Evolutionary conservation across 2,329 filamentous ascomycete species (phyloP), one percentile per base, ranked within the genome.

Genomic region (Fusarium equiseti): DNA sequence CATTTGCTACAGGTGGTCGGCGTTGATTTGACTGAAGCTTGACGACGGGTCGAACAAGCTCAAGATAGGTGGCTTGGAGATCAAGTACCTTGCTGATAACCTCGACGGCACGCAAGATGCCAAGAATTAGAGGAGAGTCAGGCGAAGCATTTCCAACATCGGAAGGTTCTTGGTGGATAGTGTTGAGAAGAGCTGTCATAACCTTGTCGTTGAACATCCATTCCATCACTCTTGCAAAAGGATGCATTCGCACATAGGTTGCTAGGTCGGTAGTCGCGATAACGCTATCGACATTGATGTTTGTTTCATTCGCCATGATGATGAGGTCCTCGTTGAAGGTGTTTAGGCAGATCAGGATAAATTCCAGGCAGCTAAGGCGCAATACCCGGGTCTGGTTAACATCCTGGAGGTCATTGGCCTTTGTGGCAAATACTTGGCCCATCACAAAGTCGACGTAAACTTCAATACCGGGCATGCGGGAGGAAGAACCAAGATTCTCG

Each of bases 151-250:
- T 90, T 66, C 92, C 89, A 43, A 98, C 87, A 63, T 92, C 90
- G 10, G 87, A 84, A 18, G 91, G 83, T 72, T 95, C 89, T 77
- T 97, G 91, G 72, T 95, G 92, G 31, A 96, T 89, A 13, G 92
- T 89, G 60, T 89, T 86, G 79, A 98, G 95, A 3, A 99, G 82
- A 16, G 91, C 89, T 70, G 88, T 88, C 75, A 97, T 89, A 24
- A 98, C 93, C 70, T 92, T 93, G 76, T 97, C 93, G 77, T 97
- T 98, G 80, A 97, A 97, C 81, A 99, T 89, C 94, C 96, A 98
- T 77, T 99, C 96, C 92, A 98, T 98, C 18, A 97, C 91, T 63
- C 97, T 90, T 5, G 93, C 90, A 76, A 98, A 99, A 1, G 97
- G 95, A 81, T 99, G 97, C 56, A 97, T 87, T 26, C 90, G 89